Base-by-base conservation (phyloP, 2,329 filamentous ascomycete species). In the Keithomyces neogunnii region DNA sequence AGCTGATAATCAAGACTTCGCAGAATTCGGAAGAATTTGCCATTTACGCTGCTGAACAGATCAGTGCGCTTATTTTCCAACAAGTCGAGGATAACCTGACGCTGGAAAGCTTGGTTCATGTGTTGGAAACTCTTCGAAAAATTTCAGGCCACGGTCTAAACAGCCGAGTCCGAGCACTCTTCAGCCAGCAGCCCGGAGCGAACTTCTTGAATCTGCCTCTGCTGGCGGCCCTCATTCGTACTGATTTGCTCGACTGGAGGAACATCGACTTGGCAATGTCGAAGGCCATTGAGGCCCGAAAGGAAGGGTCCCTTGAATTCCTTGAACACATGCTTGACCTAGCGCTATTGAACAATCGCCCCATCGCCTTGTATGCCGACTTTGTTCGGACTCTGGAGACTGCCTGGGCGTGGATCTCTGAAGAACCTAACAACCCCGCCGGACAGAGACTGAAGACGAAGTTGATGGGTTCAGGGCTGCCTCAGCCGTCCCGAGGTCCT, bases 301-400 rank as follows among this genome's bases (percentile, higher is more conserved):
- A 90, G 55, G 77, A 83, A 6, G 78, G 79, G 28, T 88, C 87
- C 2, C 71, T 96, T 3, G 82, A 89, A 51, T 87, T 95, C 63
- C 76, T 97, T n/a, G 82, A 85, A 48, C 83, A 84, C 43, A 74
- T 96, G 43, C 75, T 96, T 56, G 86, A 93, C 57, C 80, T 89
- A 43, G 81, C 91, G 0, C 72, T 96, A 7, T 78, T 95, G 47
- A 88, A 82, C 58, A 88, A 90, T 46, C 82, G 84, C 44, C 88
- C 89, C 0, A 80, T 86, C 39, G 87, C 86, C 1, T 73, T 96
- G 46, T 87, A 89, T 59, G 84, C 90, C 2, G 90, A 97, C 68
- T 95, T 96, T 62, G 84, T 89, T 5, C 80, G 82, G 55, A 95
- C 89, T 52, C 76, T 96, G 50, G 85, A 92, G 57, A 86, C 84